Conservation (phyloP, 768 basidiomycete genomes). For the Termitomyces eurrhizus region DNA sequence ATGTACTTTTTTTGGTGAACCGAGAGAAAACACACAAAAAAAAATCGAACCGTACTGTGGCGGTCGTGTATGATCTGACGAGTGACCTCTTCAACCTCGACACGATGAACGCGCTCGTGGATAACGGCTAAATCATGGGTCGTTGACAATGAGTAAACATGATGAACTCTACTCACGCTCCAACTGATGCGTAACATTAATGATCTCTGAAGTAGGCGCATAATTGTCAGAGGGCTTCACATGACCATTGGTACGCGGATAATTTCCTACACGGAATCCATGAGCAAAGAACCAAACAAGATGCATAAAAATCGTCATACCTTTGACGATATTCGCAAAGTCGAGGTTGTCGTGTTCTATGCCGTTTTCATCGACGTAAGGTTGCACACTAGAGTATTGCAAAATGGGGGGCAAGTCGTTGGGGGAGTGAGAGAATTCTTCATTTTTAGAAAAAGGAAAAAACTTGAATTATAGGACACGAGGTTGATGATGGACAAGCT, state of each 20-base stretch:
- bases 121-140: slow-evolving; percentile 19
- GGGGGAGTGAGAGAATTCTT: not conserved
- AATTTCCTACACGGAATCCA: not conserved
- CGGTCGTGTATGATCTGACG: slow-evolving; percentile 30
- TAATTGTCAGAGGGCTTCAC: not conserved
- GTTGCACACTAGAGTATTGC: not conserved
- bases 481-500: too few relatives aligned
- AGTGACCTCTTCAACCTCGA: slow-evolving; percentile 28
- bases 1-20: slow-evolving; percentile 23
- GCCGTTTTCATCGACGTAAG: not conserved
- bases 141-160: not conserved
- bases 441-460: not conserved
- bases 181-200: slow-evolving; percentile 4
- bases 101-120: slow-evolving; percentile 24
- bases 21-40: not conserved
- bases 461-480: not conserved
- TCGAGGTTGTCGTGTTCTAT: not conserved
- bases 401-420: not conserved
- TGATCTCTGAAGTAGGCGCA: slow-evolving; percentile 4
- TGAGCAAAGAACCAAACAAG: not conserved
- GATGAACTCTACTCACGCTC: not conserved
- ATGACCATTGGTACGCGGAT: slow-evolving; percentile 1
- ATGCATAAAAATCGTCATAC: not conserved
- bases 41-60: slow-evolving; percentile 22
- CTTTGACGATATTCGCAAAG: not conserved